Conservation (phyloP, 164 flowering plant genomes). For the Paratinospora sagittata region DNA sequence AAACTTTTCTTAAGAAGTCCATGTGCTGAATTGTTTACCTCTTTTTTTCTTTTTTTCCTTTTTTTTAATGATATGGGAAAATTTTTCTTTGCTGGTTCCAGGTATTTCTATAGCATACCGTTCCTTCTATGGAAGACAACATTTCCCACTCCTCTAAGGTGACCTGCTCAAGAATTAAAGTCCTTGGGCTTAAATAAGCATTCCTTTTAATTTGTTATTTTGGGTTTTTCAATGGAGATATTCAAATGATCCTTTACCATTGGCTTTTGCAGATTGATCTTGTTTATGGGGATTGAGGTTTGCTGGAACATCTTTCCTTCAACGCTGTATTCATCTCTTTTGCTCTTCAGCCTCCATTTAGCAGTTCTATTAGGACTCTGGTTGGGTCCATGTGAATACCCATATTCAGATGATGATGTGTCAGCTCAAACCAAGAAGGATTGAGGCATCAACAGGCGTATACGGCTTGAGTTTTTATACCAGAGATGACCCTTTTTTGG, state of each 20-base stretch:
- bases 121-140: slow-evolving; percentile 70
- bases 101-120: slow-evolving; percentile 87
- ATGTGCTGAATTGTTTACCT: not conserved
- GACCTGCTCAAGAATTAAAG: slow-evolving; percentile 11
- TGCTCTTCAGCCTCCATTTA: slow-evolving; percentile 59
- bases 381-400: slow-evolving; percentile 56
- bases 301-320: slow-evolving; percentile 98
- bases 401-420: slow-evolving; percentile 30
- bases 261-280: slow-evolving; percentile 41
- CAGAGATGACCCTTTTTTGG: not conserved
- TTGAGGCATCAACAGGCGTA: slow-evolving; percentile 16
- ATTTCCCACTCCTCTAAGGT: slow-evolving; percentile 60
- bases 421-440: slow-evolving; percentile 28
- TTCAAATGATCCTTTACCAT: slow-evolving; percentile 3
- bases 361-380: slow-evolving; percentile 69
- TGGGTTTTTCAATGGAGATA: not conserved
- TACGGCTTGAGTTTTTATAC: not conserved
- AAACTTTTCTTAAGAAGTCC: not conserved
- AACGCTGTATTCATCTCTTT: slow-evolving; percentile 51
- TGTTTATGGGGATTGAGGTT: slow-evolving; percentile 66
- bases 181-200: not conserved
- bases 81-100: slow-evolving; percentile 22
- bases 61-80: not conserved
- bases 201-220: not conserved
- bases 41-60: not conserved